phyloP scores from a whole-genome alignment of 2,329 filamentous ascomycete species.

The Lachnellula cervina region DNA sequence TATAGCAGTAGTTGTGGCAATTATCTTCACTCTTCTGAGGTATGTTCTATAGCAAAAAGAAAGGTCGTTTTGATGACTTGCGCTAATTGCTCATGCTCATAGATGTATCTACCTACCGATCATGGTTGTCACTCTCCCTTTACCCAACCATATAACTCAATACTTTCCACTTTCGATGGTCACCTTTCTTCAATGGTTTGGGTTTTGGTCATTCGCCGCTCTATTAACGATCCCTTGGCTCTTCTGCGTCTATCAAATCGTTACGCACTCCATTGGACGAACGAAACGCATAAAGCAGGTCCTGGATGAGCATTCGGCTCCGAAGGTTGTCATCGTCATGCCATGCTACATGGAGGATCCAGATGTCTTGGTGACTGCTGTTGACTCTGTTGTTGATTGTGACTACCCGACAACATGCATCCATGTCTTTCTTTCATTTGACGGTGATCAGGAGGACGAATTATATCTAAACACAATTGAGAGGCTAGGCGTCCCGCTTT shows the following conservation, averaged over 20 bases:
- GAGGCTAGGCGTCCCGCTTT: conserved; percentile 75
- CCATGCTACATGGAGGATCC: conserved; percentile 92
- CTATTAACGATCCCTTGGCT: conserved; percentile 87
- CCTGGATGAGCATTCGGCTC: conserved; percentile 78
- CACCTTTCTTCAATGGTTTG: conserved; percentile 80
- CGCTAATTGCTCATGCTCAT: conserved; percentile 4
- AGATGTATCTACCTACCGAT: conserved; percentile 85
- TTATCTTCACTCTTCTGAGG: conserved; percentile 72
- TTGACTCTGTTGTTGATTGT: conserved; percentile 88
- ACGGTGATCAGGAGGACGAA: conserved; percentile 84
- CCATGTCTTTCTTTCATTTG: conserved; percentile 93
- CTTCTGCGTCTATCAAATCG: conserved; percentile 86
- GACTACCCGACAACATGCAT: conserved; percentile 91
- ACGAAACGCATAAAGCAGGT: conserved; percentile 77
- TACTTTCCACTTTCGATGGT: conserved; percentile 70
- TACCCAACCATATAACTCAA: conserved; percentile 66
- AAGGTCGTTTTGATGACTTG: background rate
- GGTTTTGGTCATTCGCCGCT: conserved; percentile 86
- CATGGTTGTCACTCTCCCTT: conserved; percentile 86
- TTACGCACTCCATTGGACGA: conserved; percentile 80
- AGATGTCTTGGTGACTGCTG: conserved; percentile 74
- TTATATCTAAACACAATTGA: conserved; percentile 83
- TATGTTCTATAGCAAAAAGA: conserved; percentile 36
- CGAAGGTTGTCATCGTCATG: conserved; percentile 95
- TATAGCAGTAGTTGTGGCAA: conserved; percentile 69